phyloP scores from a whole-genome alignment of 2,329 filamentous ascomycete species.

The Orbilia quercus region DNA sequence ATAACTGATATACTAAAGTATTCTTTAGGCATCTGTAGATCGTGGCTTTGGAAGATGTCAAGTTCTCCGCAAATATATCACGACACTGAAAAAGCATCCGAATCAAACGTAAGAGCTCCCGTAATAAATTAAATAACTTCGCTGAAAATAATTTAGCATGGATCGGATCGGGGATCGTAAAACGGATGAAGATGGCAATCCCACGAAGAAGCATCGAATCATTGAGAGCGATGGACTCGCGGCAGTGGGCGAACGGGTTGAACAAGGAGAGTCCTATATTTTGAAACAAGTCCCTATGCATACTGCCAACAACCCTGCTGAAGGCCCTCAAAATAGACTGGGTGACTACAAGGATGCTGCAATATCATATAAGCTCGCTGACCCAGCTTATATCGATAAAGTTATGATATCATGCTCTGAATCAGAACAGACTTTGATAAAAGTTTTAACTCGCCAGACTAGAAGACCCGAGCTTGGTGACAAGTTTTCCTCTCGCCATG shows the following conservation, averaged over 20 bases:
- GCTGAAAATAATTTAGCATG: slow-evolving; percentile 65
- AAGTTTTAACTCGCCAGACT: slow-evolving; percentile 96
- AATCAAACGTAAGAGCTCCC: slow-evolving; percentile 69
- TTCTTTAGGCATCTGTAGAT: slow-evolving; percentile 78
- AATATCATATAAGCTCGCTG: slow-evolving; percentile 82
- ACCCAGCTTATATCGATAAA: slow-evolving; percentile 92
- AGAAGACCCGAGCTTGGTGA: slow-evolving; percentile 93
- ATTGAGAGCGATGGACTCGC: slow-evolving; percentile 90
- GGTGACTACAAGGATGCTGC: slow-evolving; percentile 74
- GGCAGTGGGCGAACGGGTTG: slow-evolving; percentile 82
- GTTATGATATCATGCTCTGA: slow-evolving; percentile 93
- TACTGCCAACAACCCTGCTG: slow-evolving; percentile 76
- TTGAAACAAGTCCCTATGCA: slow-evolving; percentile 89
- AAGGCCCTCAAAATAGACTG: slow-evolving; percentile 70
- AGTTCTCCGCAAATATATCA: slow-evolving; percentile 94
- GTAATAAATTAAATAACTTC: slow-evolving; percentile 61
- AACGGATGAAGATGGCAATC: slow-evolving; percentile 68
- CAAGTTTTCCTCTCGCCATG: slow-evolving; percentile 98
- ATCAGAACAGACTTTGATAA: slow-evolving; percentile 85
- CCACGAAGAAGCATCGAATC: slow-evolving; percentile 75
- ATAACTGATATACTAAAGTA: neutral
- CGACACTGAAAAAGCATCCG: slow-evolving; percentile 86
- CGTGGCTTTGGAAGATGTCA: slow-evolving; percentile 96
- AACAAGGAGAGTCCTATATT: slow-evolving; percentile 84
- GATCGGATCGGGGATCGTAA: slow-evolving; percentile 74